Base-by-base conservation (phyloP, 306 rosid species). In the Gillenia trifoliata region DNA sequence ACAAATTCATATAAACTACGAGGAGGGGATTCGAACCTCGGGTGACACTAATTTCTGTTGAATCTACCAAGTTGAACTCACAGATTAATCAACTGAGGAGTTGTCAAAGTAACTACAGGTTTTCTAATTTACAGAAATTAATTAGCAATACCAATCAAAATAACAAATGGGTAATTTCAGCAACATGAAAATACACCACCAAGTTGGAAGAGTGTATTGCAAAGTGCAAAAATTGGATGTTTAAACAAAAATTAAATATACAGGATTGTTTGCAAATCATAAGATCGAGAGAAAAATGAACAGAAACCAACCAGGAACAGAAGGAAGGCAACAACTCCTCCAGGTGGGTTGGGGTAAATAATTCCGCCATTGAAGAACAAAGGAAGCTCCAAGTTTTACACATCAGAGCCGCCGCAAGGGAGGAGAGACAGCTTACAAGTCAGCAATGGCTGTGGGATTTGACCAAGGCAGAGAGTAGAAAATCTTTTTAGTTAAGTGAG, bases 131-230 rank as follows among this genome's bases (percentile, higher is more conserved):
- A 71, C 9, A 23, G 19, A 66, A 59, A 47, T 28, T 41, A 19
- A 64, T 71, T 23, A 64, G 22, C 64, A 74, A 66, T 13, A 72
- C 41, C 33, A 41, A 71, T 29, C 71, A 11, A 62, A 68, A 28
- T 40, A 77, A 33, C 55, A 41, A 59, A 12, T 17, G 33, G 54
- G 12, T 72, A 59, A 59, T 70, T 41, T 31, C 26, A 16, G 26
- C 31, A 64, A 33, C 43, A 7, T 29, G 6, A 34, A 34, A 6
- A 34, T 34, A 34, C 38, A 34, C 38, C 6, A 34, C 38, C 23
- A 66, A 63, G 11, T 6, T 30, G 12, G 20, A 47, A 13, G 66
- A 76, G 33, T 34, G 8, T 28, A 23, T 70, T 12, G 29, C 52
- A 49, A 72, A 47, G 43, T 31, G 47, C 67, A 55, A 8, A 20